Base-by-base conservation (phyloP, 306 rosid genomes). In the Begonia peltatifolia region DNA sequence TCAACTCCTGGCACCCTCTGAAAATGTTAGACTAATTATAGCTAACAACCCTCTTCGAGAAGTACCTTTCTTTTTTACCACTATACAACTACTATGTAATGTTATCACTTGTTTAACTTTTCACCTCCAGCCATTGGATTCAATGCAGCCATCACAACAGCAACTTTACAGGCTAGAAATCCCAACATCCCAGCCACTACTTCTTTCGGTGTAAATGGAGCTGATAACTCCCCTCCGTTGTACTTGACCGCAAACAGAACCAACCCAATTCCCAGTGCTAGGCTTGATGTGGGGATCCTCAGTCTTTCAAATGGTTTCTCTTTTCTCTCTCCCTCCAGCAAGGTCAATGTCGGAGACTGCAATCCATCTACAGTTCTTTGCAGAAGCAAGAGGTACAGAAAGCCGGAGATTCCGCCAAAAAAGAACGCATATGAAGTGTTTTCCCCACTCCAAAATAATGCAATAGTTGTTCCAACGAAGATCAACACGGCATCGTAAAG, bases 321-420 rank as follows among this genome's bases (percentile, higher is more conserved):
- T 13, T 30, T 52, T 6, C 15, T 14, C 54, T 11, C 47, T 3
- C 16, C 38, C 12, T 22, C 38, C 49, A 15, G 16, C 6, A 47
- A 59, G 16, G 0, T 48, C 7, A 23, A 4, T 2, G 36, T 13
- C 14, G 55, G 54, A 6, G 95, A 30, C 63, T 57, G 76, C 71
- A 90, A 76, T 61, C 67, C 94, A 55, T 90, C 93, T 42, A 86
- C 99, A 2, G 94, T 83, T 54, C 93, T 80, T 73, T 81, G 95
- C 68, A 90, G 66, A 47, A 86, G 79, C 47, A 86, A 65, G 47
- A 86, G 84, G 75, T 90, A 90, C 70, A 90, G 66, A 70, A 90
- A 81, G 47, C 96, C 94, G 7, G 71, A 76, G 56, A 83, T 44
- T 43, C 99, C 99, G 67, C 94, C 99, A 9, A 58, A 58, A 35